Percentiles rank a stretch among this genome's conserved stretches.
Conservation (phyloP, 169 alveolate species). For the Cyclospora cayetanensis region DNA sequence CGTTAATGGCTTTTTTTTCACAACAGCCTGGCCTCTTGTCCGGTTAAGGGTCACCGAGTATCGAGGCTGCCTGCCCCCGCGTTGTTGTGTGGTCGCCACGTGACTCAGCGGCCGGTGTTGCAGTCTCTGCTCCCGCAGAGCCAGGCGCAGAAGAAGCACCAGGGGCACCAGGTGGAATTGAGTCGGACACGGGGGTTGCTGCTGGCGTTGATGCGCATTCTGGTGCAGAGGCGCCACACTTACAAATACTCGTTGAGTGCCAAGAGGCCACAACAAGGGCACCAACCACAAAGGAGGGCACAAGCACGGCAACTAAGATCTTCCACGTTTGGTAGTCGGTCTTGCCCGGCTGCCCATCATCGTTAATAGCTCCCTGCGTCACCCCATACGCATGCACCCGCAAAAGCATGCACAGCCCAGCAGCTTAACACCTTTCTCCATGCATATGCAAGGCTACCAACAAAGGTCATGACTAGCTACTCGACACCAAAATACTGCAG, state of each 20-base stretch:
- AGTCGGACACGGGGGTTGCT: neutral
- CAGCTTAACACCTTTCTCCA: no score
- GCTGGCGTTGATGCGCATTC: neutral
- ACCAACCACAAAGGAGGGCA: constrained; percentile 7
- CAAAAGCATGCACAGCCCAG: neutral
- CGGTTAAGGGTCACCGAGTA: no score
- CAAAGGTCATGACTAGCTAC: no score
- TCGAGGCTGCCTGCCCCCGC: no score
- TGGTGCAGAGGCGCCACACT: neutral
- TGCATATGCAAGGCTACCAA: no score
- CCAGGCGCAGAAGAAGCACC: neutral
- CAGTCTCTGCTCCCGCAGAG: no score
- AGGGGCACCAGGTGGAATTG: neutral
- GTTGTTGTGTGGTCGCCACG: no score
- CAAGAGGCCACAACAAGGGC: constrained; percentile 7
- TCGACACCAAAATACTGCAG: no score
- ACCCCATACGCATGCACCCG: no score
- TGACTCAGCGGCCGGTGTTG: no score
- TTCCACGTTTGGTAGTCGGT: constrained; percentile 32
- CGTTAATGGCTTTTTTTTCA: no score
- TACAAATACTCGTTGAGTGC: constrained; percentile 20
- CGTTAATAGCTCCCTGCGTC: neutral
- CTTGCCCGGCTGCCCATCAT: neutral
- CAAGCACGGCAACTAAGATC: constrained; percentile 1
- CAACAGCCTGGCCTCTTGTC: no score